A percentile compares a stretch with the other conserved stretches of the same genome.
phyloP scores from a whole-genome alignment of 306 rosid genomes.

The Dalbergia cultrata region DNA sequence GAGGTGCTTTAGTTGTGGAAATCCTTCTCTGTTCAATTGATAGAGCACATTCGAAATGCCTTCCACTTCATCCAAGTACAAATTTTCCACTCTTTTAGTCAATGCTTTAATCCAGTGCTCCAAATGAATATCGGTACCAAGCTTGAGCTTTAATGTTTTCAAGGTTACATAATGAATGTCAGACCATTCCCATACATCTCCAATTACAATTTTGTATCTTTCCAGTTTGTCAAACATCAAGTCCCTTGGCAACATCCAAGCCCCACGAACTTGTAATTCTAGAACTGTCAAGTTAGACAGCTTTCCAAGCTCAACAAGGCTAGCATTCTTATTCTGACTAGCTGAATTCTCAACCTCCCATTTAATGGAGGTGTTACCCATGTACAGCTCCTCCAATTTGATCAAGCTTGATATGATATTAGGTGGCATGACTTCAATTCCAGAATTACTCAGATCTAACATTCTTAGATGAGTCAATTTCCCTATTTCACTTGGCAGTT shows the following conservation, averaged over 20 bases:
- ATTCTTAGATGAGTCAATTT: neutral
- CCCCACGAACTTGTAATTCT: neutral
- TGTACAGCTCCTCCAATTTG: neutral
- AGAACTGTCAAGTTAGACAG: neutral
- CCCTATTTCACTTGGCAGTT: neutral
- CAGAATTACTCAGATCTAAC: neutral
- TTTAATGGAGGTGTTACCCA: neutral
- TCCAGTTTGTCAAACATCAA: neutral
- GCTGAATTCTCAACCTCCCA: slow-evolving; percentile 20
- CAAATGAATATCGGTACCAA: slow-evolving; percentile 21
- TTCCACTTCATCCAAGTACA: slow-evolving; percentile 43
- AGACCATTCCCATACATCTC: neutral
- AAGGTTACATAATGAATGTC: neutral
- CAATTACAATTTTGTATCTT: neutral
- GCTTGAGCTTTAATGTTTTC: slow-evolving; percentile 40
- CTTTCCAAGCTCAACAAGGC: slow-evolving; percentile 26
- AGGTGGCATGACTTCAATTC: slow-evolving; percentile 23
- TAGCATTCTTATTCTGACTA: neutral
- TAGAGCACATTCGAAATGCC: slow-evolving; percentile 15
- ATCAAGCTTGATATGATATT: slow-evolving; percentile 34
- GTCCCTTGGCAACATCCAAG: neutral
- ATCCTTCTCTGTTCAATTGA: slow-evolving; percentile 1
- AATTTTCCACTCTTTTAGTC: slow-evolving; percentile 36
- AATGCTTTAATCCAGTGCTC: slow-evolving; percentile 38
- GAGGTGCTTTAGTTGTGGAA: slow-evolving; percentile 43